These are phyloP conservation scores for Mycena olivaceomarginata DNA, from an alignment of 768 basidiomycete genomes.

Conservation along the genomic window DNA sequence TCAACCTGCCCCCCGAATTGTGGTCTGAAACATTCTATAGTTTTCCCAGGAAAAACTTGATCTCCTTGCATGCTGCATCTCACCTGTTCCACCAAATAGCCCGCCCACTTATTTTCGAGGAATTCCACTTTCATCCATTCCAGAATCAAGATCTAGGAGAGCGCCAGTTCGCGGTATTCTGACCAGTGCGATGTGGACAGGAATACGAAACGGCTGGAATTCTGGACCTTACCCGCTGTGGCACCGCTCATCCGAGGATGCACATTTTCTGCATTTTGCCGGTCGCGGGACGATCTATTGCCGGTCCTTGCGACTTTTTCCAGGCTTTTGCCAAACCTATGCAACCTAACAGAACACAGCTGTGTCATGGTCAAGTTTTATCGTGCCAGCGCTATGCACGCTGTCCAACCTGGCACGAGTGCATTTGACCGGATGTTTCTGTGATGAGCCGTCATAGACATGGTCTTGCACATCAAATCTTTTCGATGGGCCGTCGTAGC, in stretches of 20 bases:
- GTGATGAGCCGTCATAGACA: background rate
- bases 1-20: background rate
- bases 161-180: too few relatives aligned
- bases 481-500: background rate
- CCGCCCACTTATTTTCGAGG: conserved; percentile 1
- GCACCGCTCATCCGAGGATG: background rate
- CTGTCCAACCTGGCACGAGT: background rate
- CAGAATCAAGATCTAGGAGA: background rate
- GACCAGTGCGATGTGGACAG: too few relatives aligned
- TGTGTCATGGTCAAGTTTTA: conserved; percentile 6
- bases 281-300: too few relatives aligned
- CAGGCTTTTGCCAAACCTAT: background rate
- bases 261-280: background rate
- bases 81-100: background rate
- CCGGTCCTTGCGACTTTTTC: too few relatives aligned
- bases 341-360: background rate
- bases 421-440: background rate
- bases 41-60: background rate
- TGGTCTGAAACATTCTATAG: background rate
- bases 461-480: background rate
- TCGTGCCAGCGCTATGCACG: background rate
- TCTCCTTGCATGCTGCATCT: background rate
- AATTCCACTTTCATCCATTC: conserved; percentile 14
- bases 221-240: conserved; percentile 1
- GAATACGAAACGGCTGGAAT: background rate